A percentile compares a stretch with the other conserved stretches of the same genome.
Evolutionary conservation across 306 rosid genomes (phyloP).

Genomic region (Albizia julibrissin): DNA sequence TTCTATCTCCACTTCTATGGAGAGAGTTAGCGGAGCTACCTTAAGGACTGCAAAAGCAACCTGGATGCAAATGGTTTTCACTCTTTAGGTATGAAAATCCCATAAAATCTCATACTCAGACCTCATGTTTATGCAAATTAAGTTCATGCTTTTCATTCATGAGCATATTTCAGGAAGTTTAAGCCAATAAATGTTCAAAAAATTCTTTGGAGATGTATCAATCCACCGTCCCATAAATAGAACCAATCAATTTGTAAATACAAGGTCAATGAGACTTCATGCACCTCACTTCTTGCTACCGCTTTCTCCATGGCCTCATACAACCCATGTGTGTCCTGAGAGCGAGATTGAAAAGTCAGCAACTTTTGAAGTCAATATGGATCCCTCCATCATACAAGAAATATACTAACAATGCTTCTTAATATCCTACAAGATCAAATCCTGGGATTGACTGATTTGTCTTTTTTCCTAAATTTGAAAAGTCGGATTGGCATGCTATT

Average conservation of each 20-base stretch:
- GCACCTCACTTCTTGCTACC: conserved; percentile 91
- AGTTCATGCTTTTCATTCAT: neutral
- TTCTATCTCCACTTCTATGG: neutral
- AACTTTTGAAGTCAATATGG: conserved; percentile 67
- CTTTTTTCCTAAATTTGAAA: conserved; percentile 32
- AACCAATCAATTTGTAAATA: neutral
- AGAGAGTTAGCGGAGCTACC: neutral
- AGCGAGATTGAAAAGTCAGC: conserved; percentile 93
- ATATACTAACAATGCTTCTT: conserved; percentile 60
- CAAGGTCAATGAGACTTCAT: conserved; percentile 29
- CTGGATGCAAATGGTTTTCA: neutral
- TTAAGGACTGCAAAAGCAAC: neutral
- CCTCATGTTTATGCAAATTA: neutral
- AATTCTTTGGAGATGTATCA: neutral
- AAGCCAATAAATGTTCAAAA: neutral
- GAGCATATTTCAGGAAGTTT: neutral
- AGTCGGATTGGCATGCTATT: conserved; percentile 1
- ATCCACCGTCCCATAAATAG: conserved; percentile 14
- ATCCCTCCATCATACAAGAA: conserved; percentile 62
- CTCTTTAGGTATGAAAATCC: neutral
- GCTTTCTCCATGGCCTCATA: conserved; percentile 88
- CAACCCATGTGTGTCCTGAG: conserved; percentile 93
- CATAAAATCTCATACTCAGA: neutral
- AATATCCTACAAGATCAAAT: conserved; percentile 46
- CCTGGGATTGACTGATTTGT: conserved; percentile 40